These are phyloP conservation scores for Fallopia convolvulus DNA, from an alignment of 148 eudicot genomes.

Conservation along the genomic window DNA sequence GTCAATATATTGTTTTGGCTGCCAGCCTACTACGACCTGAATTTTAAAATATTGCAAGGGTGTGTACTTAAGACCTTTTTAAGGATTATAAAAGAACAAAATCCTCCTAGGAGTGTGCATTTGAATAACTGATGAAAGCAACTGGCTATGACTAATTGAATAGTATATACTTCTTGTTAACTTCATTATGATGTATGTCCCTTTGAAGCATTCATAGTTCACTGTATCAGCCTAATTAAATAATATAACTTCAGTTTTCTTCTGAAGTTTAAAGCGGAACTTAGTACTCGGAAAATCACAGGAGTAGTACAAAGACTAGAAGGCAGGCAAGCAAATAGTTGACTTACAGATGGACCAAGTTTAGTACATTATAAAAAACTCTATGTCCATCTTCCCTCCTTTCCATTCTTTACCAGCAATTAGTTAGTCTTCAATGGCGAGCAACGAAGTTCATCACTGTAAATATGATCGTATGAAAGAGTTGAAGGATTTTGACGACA, in stretches of 20 bases:
- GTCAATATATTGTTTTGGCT: not conserved
- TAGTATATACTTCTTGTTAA: not conserved
- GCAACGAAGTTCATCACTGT: not conserved
- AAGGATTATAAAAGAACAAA: not conserved
- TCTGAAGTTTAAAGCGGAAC: not conserved
- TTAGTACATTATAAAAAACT: not conserved
- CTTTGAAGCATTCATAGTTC: not conserved
- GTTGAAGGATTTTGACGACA: constrained; percentile 3
- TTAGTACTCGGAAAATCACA: not conserved
- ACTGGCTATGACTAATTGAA: not conserved
- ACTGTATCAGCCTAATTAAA: not conserved
- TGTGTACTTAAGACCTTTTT: not conserved
- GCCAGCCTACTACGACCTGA: no score
- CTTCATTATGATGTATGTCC: not conserved
- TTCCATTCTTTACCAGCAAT: not conserved
- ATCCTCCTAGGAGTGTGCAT: not conserved
- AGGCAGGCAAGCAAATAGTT: not conserved
- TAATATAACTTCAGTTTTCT: not conserved
- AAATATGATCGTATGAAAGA: not conserved
- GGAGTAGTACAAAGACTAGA: not conserved
- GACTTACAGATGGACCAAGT: not conserved
- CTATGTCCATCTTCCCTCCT: not conserved
- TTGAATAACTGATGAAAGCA: not conserved
- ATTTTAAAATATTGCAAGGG: no score
- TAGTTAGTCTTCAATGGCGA: not conserved